Evolutionary conservation across 192 early-diverging fungal species (phyloP), one percentile per base, ranked within the genome.

Genomic region (Linnemannia exigua): DNA sequence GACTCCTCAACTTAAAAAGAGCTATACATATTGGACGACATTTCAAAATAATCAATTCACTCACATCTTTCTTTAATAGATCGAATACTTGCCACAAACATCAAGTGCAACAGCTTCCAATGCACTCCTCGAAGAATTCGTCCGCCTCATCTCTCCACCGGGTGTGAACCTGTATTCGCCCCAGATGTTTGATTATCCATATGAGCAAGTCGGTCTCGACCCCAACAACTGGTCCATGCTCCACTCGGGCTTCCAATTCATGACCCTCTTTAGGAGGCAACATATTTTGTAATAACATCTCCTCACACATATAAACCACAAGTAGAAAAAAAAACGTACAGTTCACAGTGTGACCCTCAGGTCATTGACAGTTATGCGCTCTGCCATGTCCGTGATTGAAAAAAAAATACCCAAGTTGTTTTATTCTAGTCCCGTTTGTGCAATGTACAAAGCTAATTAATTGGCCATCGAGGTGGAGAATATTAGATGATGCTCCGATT

Each of bases 221-320:
- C 84, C 88, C 22, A 75, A 84, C 14, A 83, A 87, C 48, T 91
- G 90, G 83, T 89, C 89, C 33, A 88, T 84, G 48, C 88, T 90
- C 15, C 91, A 91, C 73, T 89, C 87, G 20, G 88, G 89, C 22
- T 91, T 90, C 74, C 91, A 91, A 63, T 89, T 88, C 22, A 91
- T 90, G 88, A 80, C 74, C 46, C 78, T 91, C n/a, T 91, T 91
- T 33, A 89, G 86, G 54, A 87, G 88, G 38, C 89, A 91, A n/a
- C 86, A 89, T 47, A 74, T 91, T 71, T 63, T 91, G 72, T 91
- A 89, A 80, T 73, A 71, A 36, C 0, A 76, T 16, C 17, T 33
- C 3, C 76, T 75, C 71, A 61, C 28, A 73, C 47, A 46, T n/a
- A 50, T 68, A 11, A 41, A 28, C 37, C 1, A 47, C 22, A 52